Evolutionary conservation across 2,329 filamentous ascomycete species (phyloP), one percentile per base, ranked within the genome.

Genomic region (Colletotrichum incanum): DNA sequence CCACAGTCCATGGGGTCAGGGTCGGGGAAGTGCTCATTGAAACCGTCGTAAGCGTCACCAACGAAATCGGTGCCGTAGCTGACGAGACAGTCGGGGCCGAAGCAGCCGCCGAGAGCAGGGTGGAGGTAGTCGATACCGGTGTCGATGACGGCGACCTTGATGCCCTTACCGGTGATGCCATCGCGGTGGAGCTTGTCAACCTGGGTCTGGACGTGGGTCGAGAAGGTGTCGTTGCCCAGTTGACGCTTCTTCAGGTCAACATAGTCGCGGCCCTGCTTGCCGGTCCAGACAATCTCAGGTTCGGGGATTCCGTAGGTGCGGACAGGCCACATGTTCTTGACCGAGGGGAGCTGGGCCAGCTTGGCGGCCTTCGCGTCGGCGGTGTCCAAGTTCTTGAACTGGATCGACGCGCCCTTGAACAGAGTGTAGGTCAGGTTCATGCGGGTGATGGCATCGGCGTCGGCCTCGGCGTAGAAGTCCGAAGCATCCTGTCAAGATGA

Each of bases 61-160:
- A 91, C 86, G 52, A 91, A 82, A 73, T 91, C 89, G 45, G 83
- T 83, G 23, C 91, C 91, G 70, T 86, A 87, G 4, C 84, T 83
- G 23, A 93, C 88, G 50, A 91, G 82, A 75, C 87, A 92, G 16
- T 85, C 88, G 1, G 83, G 76, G 2, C 91, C 91, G 76, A 92
- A 92, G 76, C 90, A 90, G 58, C 89, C 90, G 45, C 91, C 91
- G 0, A 93, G 85, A 37, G 89, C 88, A 1, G 90, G 88, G 76
- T 93, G 90, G 0, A 82, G 85, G 76, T 92, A 92, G 77, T 93
- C 91, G 59, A 91, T 81, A 76, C 88, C 88, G 28, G 84, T 87
- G 76, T 90, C 88, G 37, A 90, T 82, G 16, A 90, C 80, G 50
- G 81, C 88, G 77, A 90, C 81, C 73, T 86, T 88, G 79, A 89